A percentile compares a stretch with the other conserved stretches of the same genome.
phyloP scores from a whole-genome alignment of 2,329 filamentous ascomycete species.

The Coccinonectria pachysandricola region DNA sequence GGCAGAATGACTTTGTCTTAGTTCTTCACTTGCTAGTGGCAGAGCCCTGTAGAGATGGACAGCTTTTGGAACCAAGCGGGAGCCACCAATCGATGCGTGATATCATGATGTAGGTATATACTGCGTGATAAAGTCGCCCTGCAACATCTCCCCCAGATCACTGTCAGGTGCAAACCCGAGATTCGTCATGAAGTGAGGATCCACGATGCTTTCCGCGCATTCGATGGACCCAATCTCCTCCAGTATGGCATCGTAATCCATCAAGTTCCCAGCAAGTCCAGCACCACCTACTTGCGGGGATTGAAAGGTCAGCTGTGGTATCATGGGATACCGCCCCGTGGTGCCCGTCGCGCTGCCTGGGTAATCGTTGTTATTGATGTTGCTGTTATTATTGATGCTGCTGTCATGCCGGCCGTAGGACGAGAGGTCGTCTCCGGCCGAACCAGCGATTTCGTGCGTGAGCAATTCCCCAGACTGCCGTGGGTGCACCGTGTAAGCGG shows the following conservation, averaged over 20 bases:
- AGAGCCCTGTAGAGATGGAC: too few species aligned
- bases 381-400: conserved; percentile 7
- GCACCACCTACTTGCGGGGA: conserved; percentile 12
- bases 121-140: conserved; percentile 31
- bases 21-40: too few species aligned
- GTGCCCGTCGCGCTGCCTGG: conserved; percentile 12
- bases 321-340: conserved; percentile 14
- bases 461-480: conserved; percentile 13
- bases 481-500: conserved; percentile 15
- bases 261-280: conserved; percentile 13
- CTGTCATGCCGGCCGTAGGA: conserved; percentile 14
- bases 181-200: conserved; percentile 57
- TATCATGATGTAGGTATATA: too few species aligned
- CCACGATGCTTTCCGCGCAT: conserved; percentile 37
- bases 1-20: too few species aligned
- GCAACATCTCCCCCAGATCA: conserved; percentile 44
- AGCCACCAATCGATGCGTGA: too few species aligned
- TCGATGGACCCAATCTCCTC: conserved; percentile 43
- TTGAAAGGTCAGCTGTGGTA: conserved; percentile 16
- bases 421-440: too few species aligned
- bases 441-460: too few species aligned
- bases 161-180: conserved; percentile 54
- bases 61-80: too few species aligned
- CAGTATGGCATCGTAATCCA: conserved; percentile 43
- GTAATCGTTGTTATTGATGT: too few species aligned